These are phyloP conservation scores for Populus simonii DNA, from an alignment of 345 rosid genomes.

Conservation along the genomic window DNA sequence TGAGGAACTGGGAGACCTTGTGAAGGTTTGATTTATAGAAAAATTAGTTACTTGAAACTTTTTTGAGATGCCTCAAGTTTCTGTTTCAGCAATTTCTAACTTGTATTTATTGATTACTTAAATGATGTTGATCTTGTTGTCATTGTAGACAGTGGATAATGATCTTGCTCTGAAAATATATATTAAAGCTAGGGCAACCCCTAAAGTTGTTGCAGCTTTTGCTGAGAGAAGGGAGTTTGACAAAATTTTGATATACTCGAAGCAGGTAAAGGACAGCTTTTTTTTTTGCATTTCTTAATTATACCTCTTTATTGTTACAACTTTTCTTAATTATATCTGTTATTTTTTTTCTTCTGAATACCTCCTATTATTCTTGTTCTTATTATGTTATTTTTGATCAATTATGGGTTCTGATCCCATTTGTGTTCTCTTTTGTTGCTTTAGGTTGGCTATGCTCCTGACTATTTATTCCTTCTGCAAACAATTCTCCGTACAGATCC, in stretches of 20 bases:
- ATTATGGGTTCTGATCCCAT: not conserved
- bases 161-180: constrained; percentile 95
- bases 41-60: not conserved
- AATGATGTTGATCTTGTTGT: not conserved
- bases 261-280: constrained; percentile 56
- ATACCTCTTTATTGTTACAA: not conserved
- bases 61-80: not conserved
- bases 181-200: constrained; percentile 93
- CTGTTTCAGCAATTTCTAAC: not conserved
- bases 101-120: not conserved
- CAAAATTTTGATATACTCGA: constrained; percentile 84
- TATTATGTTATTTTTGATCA: not conserved
- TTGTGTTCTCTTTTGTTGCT: constrained; percentile 2
- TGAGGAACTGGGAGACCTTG: constrained; percentile 99
- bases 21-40: constrained; percentile 58
- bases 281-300: not conserved
- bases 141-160: constrained; percentile 89
- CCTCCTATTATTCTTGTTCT: not conserved
- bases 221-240: constrained; percentile 98
- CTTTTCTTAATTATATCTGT: not conserved
- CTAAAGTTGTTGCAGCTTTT: constrained; percentile 99
- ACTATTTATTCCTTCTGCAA: constrained; percentile 96
- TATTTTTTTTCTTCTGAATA: not conserved
- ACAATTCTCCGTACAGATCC: constrained; percentile 97
- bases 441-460: constrained; percentile 96